Evolutionary conservation across 140 eudicot species (phyloP).

Genomic region (Artemisia princeps): DNA sequence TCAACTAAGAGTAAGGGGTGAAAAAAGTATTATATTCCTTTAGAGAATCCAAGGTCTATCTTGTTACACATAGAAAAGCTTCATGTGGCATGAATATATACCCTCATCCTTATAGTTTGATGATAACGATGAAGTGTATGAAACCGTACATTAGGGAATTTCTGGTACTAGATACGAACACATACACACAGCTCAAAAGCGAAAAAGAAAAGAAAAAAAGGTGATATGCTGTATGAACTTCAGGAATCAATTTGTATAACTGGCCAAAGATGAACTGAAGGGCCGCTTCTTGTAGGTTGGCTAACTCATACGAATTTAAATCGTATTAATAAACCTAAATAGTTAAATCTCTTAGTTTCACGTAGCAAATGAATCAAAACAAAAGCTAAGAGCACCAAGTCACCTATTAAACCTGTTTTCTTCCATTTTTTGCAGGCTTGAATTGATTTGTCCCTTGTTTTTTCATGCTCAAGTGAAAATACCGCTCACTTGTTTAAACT

Average conservation of each 20-base stretch:
- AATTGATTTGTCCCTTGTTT: conserved; percentile 9
- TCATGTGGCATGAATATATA: conserved; percentile 15
- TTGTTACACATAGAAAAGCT: background rate
- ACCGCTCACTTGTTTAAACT: background rate
- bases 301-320: conserved; percentile 6
- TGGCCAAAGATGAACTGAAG: conserved; percentile 28
- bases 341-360: background rate
- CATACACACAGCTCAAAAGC: conserved; percentile 18
- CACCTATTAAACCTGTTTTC: background rate
- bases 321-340: conserved; percentile 1
- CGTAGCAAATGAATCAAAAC: conserved; percentile 8
- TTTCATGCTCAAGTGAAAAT: background rate
- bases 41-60: conserved; percentile 6
- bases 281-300: conserved; percentile 29
- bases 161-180: conserved; percentile 24
- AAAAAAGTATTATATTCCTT: conserved; percentile 10
- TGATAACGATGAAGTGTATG: conserved; percentile 9
- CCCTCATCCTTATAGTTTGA: conserved; percentile 18
- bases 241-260: conserved; percentile 23
- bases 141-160: conserved; percentile 17
- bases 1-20: background rate
- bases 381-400: conserved; percentile 15
- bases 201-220: background rate
- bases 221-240: conserved; percentile 8
- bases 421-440: background rate